Conservation (phyloP, 75 land plant species). For the Picea glauca region DNA sequence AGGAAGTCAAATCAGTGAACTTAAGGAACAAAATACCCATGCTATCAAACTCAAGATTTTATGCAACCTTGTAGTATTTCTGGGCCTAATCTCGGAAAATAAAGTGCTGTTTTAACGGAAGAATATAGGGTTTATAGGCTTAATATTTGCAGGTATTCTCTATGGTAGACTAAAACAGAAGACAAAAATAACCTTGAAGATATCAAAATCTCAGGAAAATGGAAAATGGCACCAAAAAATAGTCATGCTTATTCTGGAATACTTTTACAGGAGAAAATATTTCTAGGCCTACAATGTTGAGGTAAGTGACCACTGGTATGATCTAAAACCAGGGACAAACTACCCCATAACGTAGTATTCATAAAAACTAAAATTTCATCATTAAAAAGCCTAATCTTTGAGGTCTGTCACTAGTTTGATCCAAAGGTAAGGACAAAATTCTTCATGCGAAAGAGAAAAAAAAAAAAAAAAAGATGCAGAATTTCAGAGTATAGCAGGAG, state of each 20-base stretch:
- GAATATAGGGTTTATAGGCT: not conserved
- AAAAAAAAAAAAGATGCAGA: not conserved
- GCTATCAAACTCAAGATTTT: too few species aligned
- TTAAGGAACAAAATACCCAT: too few species aligned
- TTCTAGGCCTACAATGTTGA: not conserved
- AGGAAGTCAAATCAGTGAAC: too few species aligned
- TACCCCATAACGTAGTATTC: not conserved
- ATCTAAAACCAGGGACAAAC: not conserved
- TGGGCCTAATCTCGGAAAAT: not conserved
- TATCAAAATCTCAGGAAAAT: not conserved
- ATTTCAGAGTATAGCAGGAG: not conserved
- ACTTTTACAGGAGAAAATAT: not conserved
- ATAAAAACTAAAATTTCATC: not conserved
- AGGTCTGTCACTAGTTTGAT: not conserved
- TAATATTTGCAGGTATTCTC: not conserved
- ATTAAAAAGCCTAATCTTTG: not conserved
- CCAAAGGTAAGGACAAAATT: not conserved
- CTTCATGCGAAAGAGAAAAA: not conserved
- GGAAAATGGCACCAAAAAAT: not conserved
- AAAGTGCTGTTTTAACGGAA: not conserved
- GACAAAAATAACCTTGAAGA: not conserved
- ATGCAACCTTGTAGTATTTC: too few species aligned
- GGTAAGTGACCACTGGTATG: not conserved
- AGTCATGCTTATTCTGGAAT: not conserved
- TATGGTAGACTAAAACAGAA: not conserved